These are phyloP conservation scores for Chloris gayana DNA, from an alignment of 176 grass and related monocot species.

Conservation along the genomic window DNA sequence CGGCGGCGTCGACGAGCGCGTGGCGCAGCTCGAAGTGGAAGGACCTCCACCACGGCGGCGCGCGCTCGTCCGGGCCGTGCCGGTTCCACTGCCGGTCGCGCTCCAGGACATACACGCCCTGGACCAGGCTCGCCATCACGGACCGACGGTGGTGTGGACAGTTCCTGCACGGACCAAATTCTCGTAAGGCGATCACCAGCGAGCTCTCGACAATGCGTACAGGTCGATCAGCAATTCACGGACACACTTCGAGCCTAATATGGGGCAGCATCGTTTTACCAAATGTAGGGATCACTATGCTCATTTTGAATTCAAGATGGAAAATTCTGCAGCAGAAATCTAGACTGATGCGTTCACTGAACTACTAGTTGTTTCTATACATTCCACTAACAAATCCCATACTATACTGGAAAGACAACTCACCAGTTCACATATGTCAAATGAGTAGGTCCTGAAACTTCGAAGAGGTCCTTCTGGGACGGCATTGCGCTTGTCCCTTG, in stretches of 20 bases:
- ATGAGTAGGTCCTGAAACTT: constrained; percentile 58
- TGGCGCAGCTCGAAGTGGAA: constrained; percentile 58
- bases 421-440: constrained; percentile 66
- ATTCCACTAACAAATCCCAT: neutral
- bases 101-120: constrained; percentile 67
- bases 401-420: neutral
- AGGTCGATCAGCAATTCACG: constrained; percentile 10
- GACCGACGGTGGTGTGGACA: constrained; percentile 54
- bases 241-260: neutral
- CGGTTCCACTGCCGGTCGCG: constrained; percentile 49
- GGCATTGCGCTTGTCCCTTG: constrained; percentile 30
- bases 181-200: constrained; percentile 7
- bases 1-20: constrained; percentile 55
- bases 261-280: neutral
- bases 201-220: no score
- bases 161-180: constrained; percentile 49
- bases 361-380: neutral
- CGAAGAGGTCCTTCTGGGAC: constrained; percentile 62
- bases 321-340: neutral
- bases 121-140: constrained; percentile 57
- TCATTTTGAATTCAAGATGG: neutral
- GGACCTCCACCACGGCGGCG: constrained; percentile 58
- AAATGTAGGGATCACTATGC: neutral
- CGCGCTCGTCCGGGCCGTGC: constrained; percentile 37
- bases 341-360: neutral